Base-by-base conservation (phyloP, 129 eudicot species). In the Artemisia argyi region DNA sequence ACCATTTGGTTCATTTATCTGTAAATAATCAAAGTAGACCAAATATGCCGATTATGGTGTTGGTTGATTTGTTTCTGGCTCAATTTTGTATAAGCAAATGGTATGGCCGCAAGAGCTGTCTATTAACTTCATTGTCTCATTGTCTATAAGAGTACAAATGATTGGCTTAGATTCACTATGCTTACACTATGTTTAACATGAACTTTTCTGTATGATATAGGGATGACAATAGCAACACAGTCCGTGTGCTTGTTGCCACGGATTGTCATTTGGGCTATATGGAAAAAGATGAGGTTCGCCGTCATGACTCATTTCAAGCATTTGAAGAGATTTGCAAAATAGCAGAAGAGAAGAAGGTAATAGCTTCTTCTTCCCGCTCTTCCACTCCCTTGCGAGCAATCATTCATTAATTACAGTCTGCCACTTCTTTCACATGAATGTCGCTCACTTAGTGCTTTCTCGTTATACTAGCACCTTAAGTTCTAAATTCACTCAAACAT, bases 211-310 rank as follows among this genome's bases (percentile, higher is more conserved):
- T 61, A 57, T 69, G 67, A 79, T 72, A 32, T 86, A 94, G 99
- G 87, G 97, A 94, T 58, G 99, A 94, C 61, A 22, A 13, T 10
- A 83, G 89, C 69, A 70, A 83, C 74, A 85, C 96, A 51, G 82
- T 94, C 55, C 93, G 99, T 15, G 71, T 94, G 61, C 96, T 95
- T 65, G 82, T 95, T 49, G 99, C 99, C 12, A 95, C 99, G 11
- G 99, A 95, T 71, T 95, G 99, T 75, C 99, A 95, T 73, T 78
- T 95, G 64, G 99, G 99, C 14, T 95, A 95, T 74, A 88, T 95
- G 97, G 97, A 95, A 83, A 95, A 90, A 76, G 97, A 95, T 55
- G 99, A 95, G 79, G 84, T 95, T 67, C 87, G 99, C 1, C 78
- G 99, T 84, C 97, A 95, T 59, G 99, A 95, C 76, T 90, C 99